Evolutionary conservation across 768 basidiomycete genomes (phyloP), one percentile per base, ranked within the genome.

Genomic region (Psilocybe azurescens): DNA sequence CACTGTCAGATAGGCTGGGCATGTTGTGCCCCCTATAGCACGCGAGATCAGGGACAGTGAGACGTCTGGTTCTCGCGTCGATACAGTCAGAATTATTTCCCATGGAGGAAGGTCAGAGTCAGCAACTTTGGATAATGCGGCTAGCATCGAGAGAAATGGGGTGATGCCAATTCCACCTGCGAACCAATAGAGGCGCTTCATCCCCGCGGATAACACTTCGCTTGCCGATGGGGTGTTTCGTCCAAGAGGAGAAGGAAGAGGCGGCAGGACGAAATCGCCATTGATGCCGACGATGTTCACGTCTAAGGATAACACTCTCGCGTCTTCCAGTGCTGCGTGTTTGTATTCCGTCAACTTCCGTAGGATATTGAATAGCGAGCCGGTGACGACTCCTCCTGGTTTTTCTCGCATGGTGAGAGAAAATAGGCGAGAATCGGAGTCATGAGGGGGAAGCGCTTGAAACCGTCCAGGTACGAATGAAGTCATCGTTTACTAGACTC

Each of bases 151-250:
- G n/a, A 89, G 67, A 71, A 86, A 89, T 0, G 86, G 88, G 16
- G 88, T 89, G 18, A 89, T 51, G 3, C 88, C 87, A 44, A 89
- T 88, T 0, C 88, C 88, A 24, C 86, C 87, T 1, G 86, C 86
- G n/a, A 86, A 72, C 86, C 85, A 88, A 29, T 87, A 70, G 30
- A 86, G 66, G 33, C 75, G 58, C 60, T 68, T 9, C 62, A 14
- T 48, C 38, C 56, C 49, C 38, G 38, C 16, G 13, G 64, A 8
- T 0, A 24, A 24, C 24, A 24, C 24, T 7, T 29, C 53, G 14
- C 20, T 30, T 13, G 59, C 39, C 29, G 67, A 49, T 29, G 39
- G 30, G 9, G 30, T 48, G 33, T 18, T 24, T 14, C 1, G 9
- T 39, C 38, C 38, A 39, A 39, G 38, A 38, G 30, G 10, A 30